A percentile compares a stretch with the other conserved stretches of the same genome.
Evolutionary conservation across 164 flowering plant genomes (phyloP).

Genomic region (Litsea cubeba): DNA sequence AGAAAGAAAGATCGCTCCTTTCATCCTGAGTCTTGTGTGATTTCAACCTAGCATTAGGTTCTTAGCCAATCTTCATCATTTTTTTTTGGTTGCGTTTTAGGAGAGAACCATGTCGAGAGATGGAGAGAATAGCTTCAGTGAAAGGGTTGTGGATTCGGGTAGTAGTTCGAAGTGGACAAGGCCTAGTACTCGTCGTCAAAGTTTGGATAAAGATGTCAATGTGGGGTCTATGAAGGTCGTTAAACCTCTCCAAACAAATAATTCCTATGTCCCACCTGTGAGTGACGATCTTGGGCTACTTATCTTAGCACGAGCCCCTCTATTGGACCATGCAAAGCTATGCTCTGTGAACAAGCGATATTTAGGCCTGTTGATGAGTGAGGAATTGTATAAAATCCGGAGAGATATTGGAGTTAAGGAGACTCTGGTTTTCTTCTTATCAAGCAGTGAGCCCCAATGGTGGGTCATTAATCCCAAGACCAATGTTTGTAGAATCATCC

Average conservation of each 20-base stretch:
- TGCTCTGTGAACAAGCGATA: conserved; percentile 42
- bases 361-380: conserved; percentile 32
- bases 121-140: no score
- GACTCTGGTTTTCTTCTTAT: conserved; percentile 56
- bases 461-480: conserved; percentile 51
- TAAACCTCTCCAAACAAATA: conserved; percentile 84
- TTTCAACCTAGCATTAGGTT: no score
- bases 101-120: no score
- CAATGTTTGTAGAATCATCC: conserved; percentile 41
- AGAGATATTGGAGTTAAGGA: conserved; percentile 37
- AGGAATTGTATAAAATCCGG: conserved; percentile 55
- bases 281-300: conserved; percentile 51
- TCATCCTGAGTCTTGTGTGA: no score
- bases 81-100: no score
- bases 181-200: not conserved
- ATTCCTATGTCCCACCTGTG: conserved; percentile 38
- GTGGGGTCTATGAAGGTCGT: not conserved
- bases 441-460: conserved; percentile 61
- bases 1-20: no score
- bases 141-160: not conserved
- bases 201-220: no score
- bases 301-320: conserved; percentile 57
- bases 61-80: no score
- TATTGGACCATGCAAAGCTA: conserved; percentile 57
- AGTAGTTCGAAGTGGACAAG: not conserved